Evolutionary conservation across 2,329 filamentous ascomycete genomes (phyloP), one percentile per base, ranked within the genome.

Genomic region (Paracamarosporium sp.): DNA sequence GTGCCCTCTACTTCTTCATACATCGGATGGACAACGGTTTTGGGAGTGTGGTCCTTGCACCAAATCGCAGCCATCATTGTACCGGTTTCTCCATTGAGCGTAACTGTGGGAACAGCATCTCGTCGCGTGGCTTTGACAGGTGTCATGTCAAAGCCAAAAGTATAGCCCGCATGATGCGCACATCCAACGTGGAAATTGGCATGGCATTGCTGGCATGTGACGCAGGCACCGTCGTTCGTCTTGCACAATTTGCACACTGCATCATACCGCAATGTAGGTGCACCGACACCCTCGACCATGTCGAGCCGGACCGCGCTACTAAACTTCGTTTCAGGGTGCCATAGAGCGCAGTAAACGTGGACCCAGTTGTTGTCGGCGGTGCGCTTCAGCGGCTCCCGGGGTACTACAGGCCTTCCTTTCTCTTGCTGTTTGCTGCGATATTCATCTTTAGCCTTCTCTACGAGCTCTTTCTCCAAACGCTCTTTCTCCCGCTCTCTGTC

Each of bases 291-390:
- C 78, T 99, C 95, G 1, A 91, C 93, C 30, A 93, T 90, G 66
- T 93, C 90, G 31, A 99, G 80, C 17, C 90, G 87, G 69, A 89
- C 88, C 17, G 93, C 90, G 67, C 91, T 91, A 61, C 91, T 93
- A 76, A 97, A 99, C 71, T 93, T 95, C 68, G 97, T 89, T 76
- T 99, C 95, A 0, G 92, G 88, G 11, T 90, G 93, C 88, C 92
- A 98, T 17, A 97, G 83, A 1, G 95, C 93, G 72, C 95, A 99
- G 35, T 90, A 89, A 27, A 98, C 92, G 74, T 99, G 95, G 15
- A 97, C 92, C 95, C 95, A 99, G 71, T 98, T 98, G 79, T 98
- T 98, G 73, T 96, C 93, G 4, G 90, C 91, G 0, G 95, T 99
- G 47, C 92, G 88, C 79, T 99, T 99, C 61, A 99, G 81, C 3